Percentiles rank a stretch among this genome's conserved stretches.
These are phyloP conservation scores for Candida broadrunensis DNA, from an alignment of 805 yeast species.

Conservation along the genomic window DNA sequence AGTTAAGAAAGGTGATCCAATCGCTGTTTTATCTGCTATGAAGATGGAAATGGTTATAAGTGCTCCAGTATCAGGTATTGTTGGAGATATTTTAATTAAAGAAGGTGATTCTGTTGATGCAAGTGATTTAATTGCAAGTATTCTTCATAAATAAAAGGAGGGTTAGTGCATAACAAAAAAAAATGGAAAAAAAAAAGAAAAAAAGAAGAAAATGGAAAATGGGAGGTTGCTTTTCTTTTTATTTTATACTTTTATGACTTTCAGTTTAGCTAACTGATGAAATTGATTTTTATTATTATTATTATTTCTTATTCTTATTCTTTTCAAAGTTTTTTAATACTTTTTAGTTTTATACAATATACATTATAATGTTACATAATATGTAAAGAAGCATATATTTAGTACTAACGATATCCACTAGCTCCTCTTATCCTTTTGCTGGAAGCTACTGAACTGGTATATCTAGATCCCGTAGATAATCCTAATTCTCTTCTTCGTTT, in stretches of 20 bases:
- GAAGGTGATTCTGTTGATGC: slow-evolving; percentile 97
- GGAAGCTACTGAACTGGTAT: background rate
- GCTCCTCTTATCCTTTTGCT: background rate
- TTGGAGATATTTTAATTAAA: slow-evolving; percentile 71
- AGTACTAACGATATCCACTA: background rate
- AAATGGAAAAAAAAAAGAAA: too few species aligned
- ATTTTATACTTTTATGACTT: background rate
- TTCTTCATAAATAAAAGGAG: slow-evolving; percentile 13
- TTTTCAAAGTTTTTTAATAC: too few species aligned
- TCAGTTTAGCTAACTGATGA: too few species aligned
- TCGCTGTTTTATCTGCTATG: slow-evolving; percentile 95
- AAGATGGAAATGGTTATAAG: slow-evolving; percentile 99
- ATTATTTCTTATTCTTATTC: background rate
- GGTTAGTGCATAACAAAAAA: too few species aligned
- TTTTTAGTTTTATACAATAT: too few species aligned
- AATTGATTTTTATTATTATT: background rate
- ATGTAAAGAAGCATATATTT: too few species aligned
- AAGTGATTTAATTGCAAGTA: slow-evolving; percentile 66
- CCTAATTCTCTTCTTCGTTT: slow-evolving; percentile 23
- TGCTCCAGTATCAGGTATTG: slow-evolving; percentile 84
- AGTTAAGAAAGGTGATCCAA: slow-evolving; percentile 94
- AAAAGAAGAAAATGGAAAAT: background rate
- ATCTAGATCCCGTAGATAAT: slow-evolving; percentile 3
- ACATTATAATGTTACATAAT: too few species aligned
- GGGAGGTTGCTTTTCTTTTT: background rate